Evolutionary conservation across 495 filamentous ascomycete species (phyloP).

Genomic region (Xylaria flabelliformis): DNA sequence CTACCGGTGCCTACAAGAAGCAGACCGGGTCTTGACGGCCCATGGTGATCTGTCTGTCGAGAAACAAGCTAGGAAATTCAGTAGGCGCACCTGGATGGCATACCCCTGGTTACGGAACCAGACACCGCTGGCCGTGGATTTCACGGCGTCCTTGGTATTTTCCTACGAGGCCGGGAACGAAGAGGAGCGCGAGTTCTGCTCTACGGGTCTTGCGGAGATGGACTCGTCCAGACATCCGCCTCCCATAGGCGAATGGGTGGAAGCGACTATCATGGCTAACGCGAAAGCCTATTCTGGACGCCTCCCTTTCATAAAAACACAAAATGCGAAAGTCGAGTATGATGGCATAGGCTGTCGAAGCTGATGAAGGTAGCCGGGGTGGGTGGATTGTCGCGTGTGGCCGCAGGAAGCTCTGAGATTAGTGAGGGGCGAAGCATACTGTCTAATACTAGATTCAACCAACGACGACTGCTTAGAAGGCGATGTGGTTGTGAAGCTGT

Average conservation of each 20-base stretch:
- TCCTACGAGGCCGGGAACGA: slow-evolving; percentile 40
- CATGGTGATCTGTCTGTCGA: slow-evolving; percentile 27
- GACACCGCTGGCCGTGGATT: slow-evolving; percentile 37
- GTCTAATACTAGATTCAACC: slow-evolving; percentile 8
- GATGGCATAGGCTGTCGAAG: slow-evolving; percentile 39
- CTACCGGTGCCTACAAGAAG: slow-evolving; percentile 35
- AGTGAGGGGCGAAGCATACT: background rate
- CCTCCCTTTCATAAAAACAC: slow-evolving; percentile 37
- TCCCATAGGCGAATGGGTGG: slow-evolving; percentile 38
- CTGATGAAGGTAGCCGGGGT: slow-evolving; percentile 15
- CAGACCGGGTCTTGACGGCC: slow-evolving; percentile 29
- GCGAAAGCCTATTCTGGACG: slow-evolving; percentile 40
- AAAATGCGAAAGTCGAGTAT: slow-evolving; percentile 36
- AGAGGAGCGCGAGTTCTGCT: slow-evolving; percentile 37
- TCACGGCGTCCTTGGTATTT: slow-evolving; percentile 36
- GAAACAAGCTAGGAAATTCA: slow-evolving; percentile 34
- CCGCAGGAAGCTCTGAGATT: no score
- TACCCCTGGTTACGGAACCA: slow-evolving; percentile 35
- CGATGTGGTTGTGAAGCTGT: background rate
- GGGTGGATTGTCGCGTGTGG: background rate
- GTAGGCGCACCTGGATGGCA: slow-evolving; percentile 38
- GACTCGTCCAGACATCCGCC: slow-evolving; percentile 38
- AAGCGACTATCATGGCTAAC: slow-evolving; percentile 41
- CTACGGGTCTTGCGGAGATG: slow-evolving; percentile 35
- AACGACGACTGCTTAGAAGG: background rate